These are phyloP conservation scores for Fusarium foetens DNA, from an alignment of 2,329 filamentous ascomycete species.

Conservation along the genomic window DNA sequence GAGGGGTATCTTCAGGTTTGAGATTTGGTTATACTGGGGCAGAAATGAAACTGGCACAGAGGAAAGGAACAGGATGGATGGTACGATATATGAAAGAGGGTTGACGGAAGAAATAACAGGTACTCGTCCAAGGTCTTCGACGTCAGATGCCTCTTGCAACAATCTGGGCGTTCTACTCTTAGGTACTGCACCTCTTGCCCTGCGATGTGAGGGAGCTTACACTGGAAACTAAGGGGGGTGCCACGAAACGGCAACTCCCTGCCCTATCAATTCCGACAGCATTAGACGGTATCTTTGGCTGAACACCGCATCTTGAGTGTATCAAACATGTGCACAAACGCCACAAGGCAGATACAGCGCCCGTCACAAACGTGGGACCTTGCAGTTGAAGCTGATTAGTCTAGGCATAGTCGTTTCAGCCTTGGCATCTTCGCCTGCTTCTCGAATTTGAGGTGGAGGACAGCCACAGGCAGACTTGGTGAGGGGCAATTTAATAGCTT, in stretches of 20 bases:
- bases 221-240: neutral
- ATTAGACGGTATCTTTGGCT: neutral
- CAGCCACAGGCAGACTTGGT: conserved; percentile 1
- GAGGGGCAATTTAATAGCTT: conserved; percentile 1
- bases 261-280: neutral
- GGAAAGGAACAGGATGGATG: neutral
- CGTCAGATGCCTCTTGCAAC: conserved; percentile 28
- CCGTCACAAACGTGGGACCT: conserved; percentile 1
- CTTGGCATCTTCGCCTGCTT: conserved; percentile 3
- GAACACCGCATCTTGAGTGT: neutral
- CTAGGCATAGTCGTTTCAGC: neutral
- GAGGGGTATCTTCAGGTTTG: neutral
- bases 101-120: neutral
- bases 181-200: neutral
- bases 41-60: neutral
- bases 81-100: neutral
- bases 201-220: neutral
- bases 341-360: neutral
- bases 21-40: neutral
- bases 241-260: conserved; percentile 9
- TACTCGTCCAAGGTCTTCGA: conserved; percentile 6
- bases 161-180: neutral
- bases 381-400: neutral
- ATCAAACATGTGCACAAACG: neutral
- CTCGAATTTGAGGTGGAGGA: neutral